Base-by-base conservation (phyloP, 495 filamentous ascomycete species). In the Penicillium turbatum region DNA sequence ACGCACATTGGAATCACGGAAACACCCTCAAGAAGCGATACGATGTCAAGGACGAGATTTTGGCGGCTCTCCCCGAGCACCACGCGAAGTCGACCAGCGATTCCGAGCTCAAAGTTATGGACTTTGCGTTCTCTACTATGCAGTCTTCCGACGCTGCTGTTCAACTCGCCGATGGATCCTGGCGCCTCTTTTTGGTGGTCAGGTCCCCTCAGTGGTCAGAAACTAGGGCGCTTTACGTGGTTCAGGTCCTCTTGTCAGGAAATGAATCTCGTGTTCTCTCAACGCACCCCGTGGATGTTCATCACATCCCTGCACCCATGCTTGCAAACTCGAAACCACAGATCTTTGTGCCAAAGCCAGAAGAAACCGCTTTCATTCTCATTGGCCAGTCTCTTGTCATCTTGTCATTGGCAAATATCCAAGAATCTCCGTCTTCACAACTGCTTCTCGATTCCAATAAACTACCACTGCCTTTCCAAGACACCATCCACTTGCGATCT, bases 1-100 rank as follows among this genome's bases (percentile, higher is more conserved):
- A 88, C 63, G 77, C 95, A 5, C 89, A 89, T 61, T 86, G 91
- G 67, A 86, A 88, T 32, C 91, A 91, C 26, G 86, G 79, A 16
- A 79, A 81, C 50, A 70, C 73, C 4, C 65, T 83, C 35, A 79
- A 76, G 54, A 72, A 68, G 43, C 78, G 83, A 43, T 68, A 75
- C 19, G 77, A 84, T 60, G 61, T 74, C 9, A 74, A 74, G 53
- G 53, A 65, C 5, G 63, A 76, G n/a, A 55, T 83, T 29, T 37
- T 45, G 37, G 49, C 56, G 0, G 58, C 59, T 10, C 55, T 72
- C 24, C 56, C 62, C 1, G 45, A 48, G 10, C 32, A 57, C 2
- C 32, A 27, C 30, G 39, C 45, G 19, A 57, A 71, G 47, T 56
- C 64, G n/a, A 52, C 61, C 11, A 68, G 72, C 35, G 70, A 69